phyloP scores from a whole-genome alignment of 2,329 filamentous ascomycete genomes.

The Talaromyces amestolkiae region DNA sequence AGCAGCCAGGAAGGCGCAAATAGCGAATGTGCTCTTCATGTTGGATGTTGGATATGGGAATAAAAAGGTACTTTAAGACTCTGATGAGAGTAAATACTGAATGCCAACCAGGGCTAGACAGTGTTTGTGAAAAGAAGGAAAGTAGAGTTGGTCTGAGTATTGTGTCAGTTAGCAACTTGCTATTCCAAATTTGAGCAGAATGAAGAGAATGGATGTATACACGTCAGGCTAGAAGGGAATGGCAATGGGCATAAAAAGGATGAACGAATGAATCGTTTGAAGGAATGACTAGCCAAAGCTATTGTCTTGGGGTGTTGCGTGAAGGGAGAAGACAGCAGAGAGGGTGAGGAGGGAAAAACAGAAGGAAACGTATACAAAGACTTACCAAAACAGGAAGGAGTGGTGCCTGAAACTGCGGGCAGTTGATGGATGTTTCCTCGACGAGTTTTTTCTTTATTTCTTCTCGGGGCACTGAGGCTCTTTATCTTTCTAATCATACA shows the following conservation, averaged over 20 bases:
- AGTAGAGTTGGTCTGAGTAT: background rate
- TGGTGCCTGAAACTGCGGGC: constrained; percentile 1
- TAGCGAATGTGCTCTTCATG: constrained; percentile 35
- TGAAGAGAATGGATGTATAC: background rate
- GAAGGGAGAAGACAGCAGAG: background rate
- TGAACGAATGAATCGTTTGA: background rate
- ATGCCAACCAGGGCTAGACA: constrained; percentile 19
- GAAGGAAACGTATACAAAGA: background rate
- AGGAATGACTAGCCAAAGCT: background rate
- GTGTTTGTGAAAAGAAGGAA: constrained; percentile 3
- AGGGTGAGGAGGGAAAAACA: background rate
- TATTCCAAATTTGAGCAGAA: background rate
- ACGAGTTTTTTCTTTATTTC: background rate
- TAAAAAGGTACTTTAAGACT: background rate
- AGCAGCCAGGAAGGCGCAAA: constrained; percentile 34
- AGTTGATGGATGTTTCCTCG: background rate
- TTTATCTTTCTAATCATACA: background rate
- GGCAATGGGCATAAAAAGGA: background rate
- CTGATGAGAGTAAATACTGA: constrained; percentile 14
- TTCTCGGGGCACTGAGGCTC: background rate
- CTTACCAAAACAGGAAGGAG: constrained; percentile 10
- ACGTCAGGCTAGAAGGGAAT: background rate
- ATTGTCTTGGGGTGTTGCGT: background rate
- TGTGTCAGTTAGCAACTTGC: background rate
- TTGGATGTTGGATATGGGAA: background rate